Percentiles rank a stretch among this genome's conserved stretches.
phyloP scores from a whole-genome alignment of 768 basidiomycete genomes.

The Termitomyces sp. region DNA sequence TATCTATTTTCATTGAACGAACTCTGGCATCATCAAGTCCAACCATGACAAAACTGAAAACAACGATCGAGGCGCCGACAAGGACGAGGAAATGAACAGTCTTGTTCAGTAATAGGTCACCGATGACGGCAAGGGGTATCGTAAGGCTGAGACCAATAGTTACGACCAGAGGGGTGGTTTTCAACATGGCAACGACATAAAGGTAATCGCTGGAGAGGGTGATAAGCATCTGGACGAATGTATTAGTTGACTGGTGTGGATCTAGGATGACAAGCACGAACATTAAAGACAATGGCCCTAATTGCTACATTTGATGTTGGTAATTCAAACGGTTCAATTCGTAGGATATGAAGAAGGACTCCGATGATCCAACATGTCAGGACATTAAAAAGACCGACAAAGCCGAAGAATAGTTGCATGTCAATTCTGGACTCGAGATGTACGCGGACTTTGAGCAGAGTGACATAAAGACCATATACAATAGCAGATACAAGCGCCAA shows the following conservation, averaged over 20 bases:
- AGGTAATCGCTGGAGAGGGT: slow-evolving; percentile 82
- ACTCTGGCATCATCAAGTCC: slow-evolving; percentile 46
- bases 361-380: slow-evolving; percentile 63
- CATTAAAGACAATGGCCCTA: slow-evolving; percentile 32
- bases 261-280: slow-evolving; percentile 15
- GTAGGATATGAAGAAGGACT: slow-evolving; percentile 59
- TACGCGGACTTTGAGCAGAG: slow-evolving; percentile 76
- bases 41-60: slow-evolving; percentile 71
- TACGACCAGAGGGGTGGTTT: slow-evolving; percentile 91
- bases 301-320: slow-evolving; percentile 38
- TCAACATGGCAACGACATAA: slow-evolving; percentile 89
- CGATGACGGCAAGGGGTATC: slow-evolving; percentile 85
- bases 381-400: slow-evolving; percentile 78
- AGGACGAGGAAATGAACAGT: slow-evolving; percentile 56
- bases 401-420: slow-evolving; percentile 88
- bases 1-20: slow-evolving; percentile 1
- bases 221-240: slow-evolving; percentile 63
- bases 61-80: slow-evolving; percentile 70
- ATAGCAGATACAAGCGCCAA: slow-evolving; percentile 76
- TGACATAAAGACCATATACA: slow-evolving; percentile 77
- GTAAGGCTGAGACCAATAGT: slow-evolving; percentile 92
- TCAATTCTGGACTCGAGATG: slow-evolving; percentile 69
- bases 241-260: neutral
- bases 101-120: slow-evolving; percentile 64
- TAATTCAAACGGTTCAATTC: slow-evolving; percentile 58